A percentile compares a stretch with the other conserved stretches of the same genome.
Conservation (phyloP, 164 flowering plant species). For the Amborella trichopoda region DNA sequence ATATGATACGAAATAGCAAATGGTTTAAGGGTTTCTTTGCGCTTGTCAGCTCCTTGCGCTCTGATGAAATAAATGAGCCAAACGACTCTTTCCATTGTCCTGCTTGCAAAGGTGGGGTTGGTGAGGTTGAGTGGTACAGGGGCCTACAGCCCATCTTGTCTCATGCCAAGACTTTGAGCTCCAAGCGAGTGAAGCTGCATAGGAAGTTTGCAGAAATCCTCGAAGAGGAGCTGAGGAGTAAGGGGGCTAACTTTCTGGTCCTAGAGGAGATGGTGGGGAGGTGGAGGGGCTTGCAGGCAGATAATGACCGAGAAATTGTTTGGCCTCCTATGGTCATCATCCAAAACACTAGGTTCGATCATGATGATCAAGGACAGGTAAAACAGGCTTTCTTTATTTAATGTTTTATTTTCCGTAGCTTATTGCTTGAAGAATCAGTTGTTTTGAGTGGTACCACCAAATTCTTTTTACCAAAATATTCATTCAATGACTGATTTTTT, state of each 20-base stretch:
- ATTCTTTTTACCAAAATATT: too few relatives aligned
- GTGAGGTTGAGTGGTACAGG: conserved; percentile 76
- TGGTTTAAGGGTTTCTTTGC: conserved; percentile 55
- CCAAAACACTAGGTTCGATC: conserved; percentile 59
- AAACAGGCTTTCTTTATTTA: too few relatives aligned
- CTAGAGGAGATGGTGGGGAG: conserved; percentile 42
- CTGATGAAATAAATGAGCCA: conserved; percentile 45
- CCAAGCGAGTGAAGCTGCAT: conserved; percentile 54
- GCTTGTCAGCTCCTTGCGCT: conserved; percentile 25
- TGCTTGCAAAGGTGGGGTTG: conserved; percentile 82
- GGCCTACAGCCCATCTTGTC: conserved; percentile 64
- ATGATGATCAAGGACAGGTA: conserved; percentile 72
- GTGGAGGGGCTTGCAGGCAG: conserved; percentile 39
- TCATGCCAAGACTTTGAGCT: conserved; percentile 68
- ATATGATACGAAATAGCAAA: conserved; percentile 35
- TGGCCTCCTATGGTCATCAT: conserved; percentile 92
- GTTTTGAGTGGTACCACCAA: too few relatives aligned
- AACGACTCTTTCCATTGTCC: conserved; percentile 83
- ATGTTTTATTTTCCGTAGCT: too few relatives aligned
- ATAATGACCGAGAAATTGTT: conserved; percentile 47
- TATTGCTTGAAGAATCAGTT: too few relatives aligned
- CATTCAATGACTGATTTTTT: too few relatives aligned
- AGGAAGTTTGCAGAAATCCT: conserved; percentile 54
- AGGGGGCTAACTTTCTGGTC: conserved; percentile 49
- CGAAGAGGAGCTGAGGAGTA: conserved; percentile 51